Evolutionary conservation across 805 yeast species (phyloP), one percentile per base, ranked within the genome.

Genomic region (Ogataea nitratoaversa): DNA sequence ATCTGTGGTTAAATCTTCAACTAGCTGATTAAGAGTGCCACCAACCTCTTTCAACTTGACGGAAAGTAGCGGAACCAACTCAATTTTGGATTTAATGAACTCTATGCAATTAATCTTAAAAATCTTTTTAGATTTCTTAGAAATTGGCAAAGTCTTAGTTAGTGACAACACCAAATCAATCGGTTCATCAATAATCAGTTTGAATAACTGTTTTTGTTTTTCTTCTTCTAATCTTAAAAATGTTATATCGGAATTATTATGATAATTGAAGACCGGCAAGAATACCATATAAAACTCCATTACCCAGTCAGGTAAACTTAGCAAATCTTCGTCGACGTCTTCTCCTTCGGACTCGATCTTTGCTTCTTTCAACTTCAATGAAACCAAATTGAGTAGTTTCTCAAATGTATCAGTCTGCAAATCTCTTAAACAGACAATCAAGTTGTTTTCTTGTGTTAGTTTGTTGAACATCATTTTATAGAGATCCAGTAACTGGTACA

Each of bases 261-360:
- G 63, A 27, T 63, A 57, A 20, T 77, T 79, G 45, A 84, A 71
- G 2, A 86, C 60, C 1, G 78, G 77, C 41, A 82, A 67, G 22
- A 84, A 66, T 13, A 78, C 82, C 0, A 76, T 65, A 35, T 83
- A 71, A 49, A 82, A 79, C n/a, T 77, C 82, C 36, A 74, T 66
- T 18, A 85, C 63, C 89, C 95, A 90, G 44, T 85, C 95, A 0
- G 97, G 96, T 4, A 95, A 80, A 44, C 82, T 76, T 19, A 56
- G 41, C 18, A 85, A 65, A 44, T 86, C 86, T 22, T 71, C 72
- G 37, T 66, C 58, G 14, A 71, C 44, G 29, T 59, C 58, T 41
- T 67, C 53, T 53, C 62, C 13, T 53, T 63, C 55, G 1, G 54
- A 48, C 41, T 55, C 59, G 9, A 55, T 46, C 14, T 66, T 63